phyloP scores from a whole-genome alignment of 1,284 basidiomycete species.

The Singerocomus rubriflavus region DNA sequence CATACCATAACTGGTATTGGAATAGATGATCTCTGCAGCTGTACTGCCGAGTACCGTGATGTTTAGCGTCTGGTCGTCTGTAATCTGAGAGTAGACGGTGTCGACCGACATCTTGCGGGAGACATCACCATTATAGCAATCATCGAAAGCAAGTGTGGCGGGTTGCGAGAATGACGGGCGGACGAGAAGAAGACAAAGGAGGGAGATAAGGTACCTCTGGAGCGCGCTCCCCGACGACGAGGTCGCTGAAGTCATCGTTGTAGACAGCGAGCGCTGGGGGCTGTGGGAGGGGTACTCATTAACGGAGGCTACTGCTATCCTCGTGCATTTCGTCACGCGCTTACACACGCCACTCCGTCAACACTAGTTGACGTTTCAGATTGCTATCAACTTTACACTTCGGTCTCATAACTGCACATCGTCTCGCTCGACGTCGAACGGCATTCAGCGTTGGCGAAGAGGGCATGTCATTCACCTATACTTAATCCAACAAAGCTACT shows the following conservation, averaged over 20 bases:
- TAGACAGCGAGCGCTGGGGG: slow-evolving; percentile 12
- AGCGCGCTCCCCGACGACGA: slow-evolving; percentile 1
- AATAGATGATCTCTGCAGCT: slow-evolving; percentile 56
- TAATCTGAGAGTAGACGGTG: slow-evolving; percentile 72
- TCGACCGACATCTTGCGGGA: slow-evolving; percentile 64
- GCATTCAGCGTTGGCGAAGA: background rate
- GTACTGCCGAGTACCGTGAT: slow-evolving; percentile 63
- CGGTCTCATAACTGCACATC: background rate
- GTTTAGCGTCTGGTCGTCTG: slow-evolving; percentile 55
- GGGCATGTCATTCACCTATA: background rate
- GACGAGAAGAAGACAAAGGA: slow-evolving; percentile 18
- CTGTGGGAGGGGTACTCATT: slow-evolving; percentile 18
- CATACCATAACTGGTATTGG: slow-evolving; percentile 61
- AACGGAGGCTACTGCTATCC: slow-evolving; percentile 7
- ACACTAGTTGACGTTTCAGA: background rate
- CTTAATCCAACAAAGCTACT: background rate
- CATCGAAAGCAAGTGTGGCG: slow-evolving; percentile 48
- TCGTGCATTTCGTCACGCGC: slow-evolving; percentile 15
- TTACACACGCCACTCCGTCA: slow-evolving; percentile 21
- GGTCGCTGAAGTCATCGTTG: slow-evolving; percentile 22
- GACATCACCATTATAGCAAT: slow-evolving; percentile 57
- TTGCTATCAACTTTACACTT: no score
- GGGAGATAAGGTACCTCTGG: slow-evolving; percentile 4
- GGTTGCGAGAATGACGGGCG: slow-evolving; percentile 42
- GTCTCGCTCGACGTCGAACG: background rate